Evolutionary conservation across 139 green algal species (phyloP).

Genomic region (Nannochloris sp.): DNA sequence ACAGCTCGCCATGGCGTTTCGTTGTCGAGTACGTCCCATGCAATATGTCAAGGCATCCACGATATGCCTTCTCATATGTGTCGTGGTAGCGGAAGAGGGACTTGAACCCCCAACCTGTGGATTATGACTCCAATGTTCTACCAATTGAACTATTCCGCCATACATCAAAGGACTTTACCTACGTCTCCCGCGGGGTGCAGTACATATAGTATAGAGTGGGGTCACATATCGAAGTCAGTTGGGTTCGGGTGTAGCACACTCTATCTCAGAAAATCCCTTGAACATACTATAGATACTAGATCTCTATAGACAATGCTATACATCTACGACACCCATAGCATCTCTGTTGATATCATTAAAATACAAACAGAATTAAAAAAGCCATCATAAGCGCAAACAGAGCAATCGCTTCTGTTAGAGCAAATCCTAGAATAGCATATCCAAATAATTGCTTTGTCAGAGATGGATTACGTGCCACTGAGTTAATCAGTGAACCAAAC

Average conservation of each 20-base stretch:
- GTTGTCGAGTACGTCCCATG: constrained; percentile 35
- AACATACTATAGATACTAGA: too few relatives aligned
- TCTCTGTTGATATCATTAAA: constrained; percentile 19
- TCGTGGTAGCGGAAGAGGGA: constrained; percentile 29
- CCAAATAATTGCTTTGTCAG: constrained; percentile 51
- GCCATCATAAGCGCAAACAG: constrained; percentile 64
- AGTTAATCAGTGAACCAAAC: constrained; percentile 70
- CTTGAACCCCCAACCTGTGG: constrained; percentile 43
- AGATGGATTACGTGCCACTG: constrained; percentile 62
- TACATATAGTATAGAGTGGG: constrained; percentile 23
- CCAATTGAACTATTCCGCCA: constrained; percentile 39
- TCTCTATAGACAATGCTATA: too few relatives aligned
- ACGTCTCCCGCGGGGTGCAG: constrained; percentile 30
- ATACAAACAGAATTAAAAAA: constrained; percentile 62
- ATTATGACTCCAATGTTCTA: constrained; percentile 54
- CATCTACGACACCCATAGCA: neutral
- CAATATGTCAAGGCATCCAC: constrained; percentile 42
- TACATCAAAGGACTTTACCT: constrained; percentile 14
- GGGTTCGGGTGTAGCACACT: constrained; percentile 18
- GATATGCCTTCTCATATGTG: constrained; percentile 15
- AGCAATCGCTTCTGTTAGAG: constrained; percentile 65
- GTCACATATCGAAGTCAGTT: constrained; percentile 25
- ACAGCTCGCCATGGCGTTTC: constrained; percentile 42
- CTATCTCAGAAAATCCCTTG: neutral
- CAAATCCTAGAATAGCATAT: constrained; percentile 66